phyloP scores from a whole-genome alignment of 148 eudicot species.

The Vaccinium myrtillus region DNA sequence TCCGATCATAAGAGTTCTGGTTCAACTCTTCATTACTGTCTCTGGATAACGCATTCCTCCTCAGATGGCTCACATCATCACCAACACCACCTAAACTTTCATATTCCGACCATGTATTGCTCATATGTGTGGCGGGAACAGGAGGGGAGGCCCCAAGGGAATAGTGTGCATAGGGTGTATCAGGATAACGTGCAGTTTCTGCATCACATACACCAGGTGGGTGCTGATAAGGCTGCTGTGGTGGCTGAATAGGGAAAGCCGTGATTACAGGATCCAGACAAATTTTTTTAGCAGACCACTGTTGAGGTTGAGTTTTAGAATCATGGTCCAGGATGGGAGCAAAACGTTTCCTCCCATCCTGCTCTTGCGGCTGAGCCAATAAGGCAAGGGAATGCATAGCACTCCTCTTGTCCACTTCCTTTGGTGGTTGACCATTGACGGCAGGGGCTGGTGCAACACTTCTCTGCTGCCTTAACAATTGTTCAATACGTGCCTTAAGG shows the following conservation, averaged over 20 bases:
- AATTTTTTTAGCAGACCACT: not conserved
- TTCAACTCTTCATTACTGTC: slow-evolving; percentile 3
- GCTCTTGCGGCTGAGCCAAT: not conserved
- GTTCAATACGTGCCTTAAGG: slow-evolving; percentile 20
- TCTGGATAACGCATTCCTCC: too few species aligned
- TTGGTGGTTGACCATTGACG: not conserved
- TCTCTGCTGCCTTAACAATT: slow-evolving; percentile 17
- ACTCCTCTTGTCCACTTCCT: not conserved
- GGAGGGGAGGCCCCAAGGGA: not conserved
- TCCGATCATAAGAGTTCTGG: slow-evolving; percentile 16
- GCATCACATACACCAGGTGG: not conserved
- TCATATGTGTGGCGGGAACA: not conserved
- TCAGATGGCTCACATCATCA: too few species aligned
- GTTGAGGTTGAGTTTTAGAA: not conserved
- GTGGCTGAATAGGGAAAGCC: not conserved
- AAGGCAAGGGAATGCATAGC: not conserved
- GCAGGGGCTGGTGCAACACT: not conserved
- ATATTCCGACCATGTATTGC: not conserved
- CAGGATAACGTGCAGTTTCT: not conserved
- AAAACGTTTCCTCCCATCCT: not conserved
- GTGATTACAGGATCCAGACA: not conserved
- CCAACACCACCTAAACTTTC: too few species aligned
- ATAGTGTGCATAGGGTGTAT: not conserved
- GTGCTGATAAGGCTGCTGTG: not conserved
- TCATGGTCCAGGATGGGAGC: not conserved